Percentiles rank a stretch among this genome's conserved stretches.
Conservation (phyloP, 1,284 basidiomycete genomes). For the Austroboletus niveus region DNA sequence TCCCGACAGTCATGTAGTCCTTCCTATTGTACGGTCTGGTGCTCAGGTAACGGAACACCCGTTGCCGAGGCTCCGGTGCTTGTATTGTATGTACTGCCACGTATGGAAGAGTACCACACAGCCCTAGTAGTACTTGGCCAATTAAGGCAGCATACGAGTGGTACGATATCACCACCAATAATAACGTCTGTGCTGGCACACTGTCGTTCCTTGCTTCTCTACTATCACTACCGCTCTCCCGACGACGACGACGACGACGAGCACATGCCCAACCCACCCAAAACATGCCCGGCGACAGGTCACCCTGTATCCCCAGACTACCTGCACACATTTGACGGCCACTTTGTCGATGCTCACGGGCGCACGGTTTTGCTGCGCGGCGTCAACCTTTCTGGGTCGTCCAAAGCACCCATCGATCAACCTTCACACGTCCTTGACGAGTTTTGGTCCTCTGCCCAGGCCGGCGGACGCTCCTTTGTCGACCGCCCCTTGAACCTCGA, state of each 20-base stretch:
- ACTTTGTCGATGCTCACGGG: slow-evolving; percentile 84
- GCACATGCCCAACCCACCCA: slow-evolving; percentile 23
- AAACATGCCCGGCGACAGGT: slow-evolving; percentile 19
- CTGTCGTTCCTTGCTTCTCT: neutral
- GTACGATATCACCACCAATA: slow-evolving; percentile 16
- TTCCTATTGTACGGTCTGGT: too few relatives aligned
- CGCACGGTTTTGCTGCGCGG: slow-evolving; percentile 87
- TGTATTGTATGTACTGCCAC: neutral
- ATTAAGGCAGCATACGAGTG: slow-evolving; percentile 14
- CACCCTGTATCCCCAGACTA: slow-evolving; percentile 31
- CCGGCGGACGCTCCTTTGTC: slow-evolving; percentile 70
- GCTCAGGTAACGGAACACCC: too few relatives aligned
- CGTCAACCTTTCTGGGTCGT: slow-evolving; percentile 88
- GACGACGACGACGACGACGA: neutral
- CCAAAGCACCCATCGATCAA: slow-evolving; percentile 77
- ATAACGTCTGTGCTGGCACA: neutral
- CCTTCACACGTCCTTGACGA: slow-evolving; percentile 68
- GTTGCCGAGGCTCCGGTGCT: too few relatives aligned
- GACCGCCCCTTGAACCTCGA: slow-evolving; percentile 80
- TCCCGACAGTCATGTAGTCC: slow-evolving; percentile 44
- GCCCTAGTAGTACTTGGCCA: neutral
- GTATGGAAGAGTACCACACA: neutral
- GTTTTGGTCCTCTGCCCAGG: slow-evolving; percentile 89
- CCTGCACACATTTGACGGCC: slow-evolving; percentile 67
- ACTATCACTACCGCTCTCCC: neutral